Percentiles rank a stretch among this genome's conserved stretches.
These are phyloP conservation scores for Vitis rotundifolia DNA, from an alignment of 164 flowering plant genomes.

Conservation along the genomic window DNA sequence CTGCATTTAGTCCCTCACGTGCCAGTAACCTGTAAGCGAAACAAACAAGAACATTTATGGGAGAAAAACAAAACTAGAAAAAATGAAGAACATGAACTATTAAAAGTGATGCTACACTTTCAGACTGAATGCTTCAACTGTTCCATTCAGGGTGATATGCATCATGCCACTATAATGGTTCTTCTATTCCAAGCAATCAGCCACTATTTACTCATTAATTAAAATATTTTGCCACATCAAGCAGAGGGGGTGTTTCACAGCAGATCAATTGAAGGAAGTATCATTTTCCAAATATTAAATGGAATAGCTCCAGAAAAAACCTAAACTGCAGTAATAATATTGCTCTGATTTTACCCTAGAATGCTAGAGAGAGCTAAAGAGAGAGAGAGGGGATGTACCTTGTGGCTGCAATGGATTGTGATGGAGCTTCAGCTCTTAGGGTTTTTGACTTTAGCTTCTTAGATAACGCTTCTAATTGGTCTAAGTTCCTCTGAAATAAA, in stretches of 20 bases:
- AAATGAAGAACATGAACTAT: neutral
- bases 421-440: constrained; percentile 75
- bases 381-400: constrained; percentile 40
- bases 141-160: too few relatives aligned
- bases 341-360: too few relatives aligned
- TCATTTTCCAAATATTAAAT: too few relatives aligned
- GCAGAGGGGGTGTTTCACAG: too few relatives aligned
- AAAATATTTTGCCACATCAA: too few relatives aligned
- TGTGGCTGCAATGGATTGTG: constrained; percentile 91
- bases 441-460: constrained; percentile 95
- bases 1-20: constrained; percentile 96
- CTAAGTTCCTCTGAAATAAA: constrained; percentile 75
- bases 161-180: too few relatives aligned
- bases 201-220: too few relatives aligned
- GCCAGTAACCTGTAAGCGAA: constrained; percentile 65
- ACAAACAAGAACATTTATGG: neutral
- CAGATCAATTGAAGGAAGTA: too few relatives aligned
- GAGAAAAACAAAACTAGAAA: constrained; percentile 2
- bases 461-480: constrained; percentile 86
- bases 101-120: neutral
- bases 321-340: too few relatives aligned
- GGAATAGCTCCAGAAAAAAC: too few relatives aligned
- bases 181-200: too few relatives aligned
- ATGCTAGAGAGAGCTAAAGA: neutral
- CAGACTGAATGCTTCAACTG: too few relatives aligned